phyloP scores from a whole-genome alignment of 208 protist species.

The Trypanosoma melophagium region DNA sequence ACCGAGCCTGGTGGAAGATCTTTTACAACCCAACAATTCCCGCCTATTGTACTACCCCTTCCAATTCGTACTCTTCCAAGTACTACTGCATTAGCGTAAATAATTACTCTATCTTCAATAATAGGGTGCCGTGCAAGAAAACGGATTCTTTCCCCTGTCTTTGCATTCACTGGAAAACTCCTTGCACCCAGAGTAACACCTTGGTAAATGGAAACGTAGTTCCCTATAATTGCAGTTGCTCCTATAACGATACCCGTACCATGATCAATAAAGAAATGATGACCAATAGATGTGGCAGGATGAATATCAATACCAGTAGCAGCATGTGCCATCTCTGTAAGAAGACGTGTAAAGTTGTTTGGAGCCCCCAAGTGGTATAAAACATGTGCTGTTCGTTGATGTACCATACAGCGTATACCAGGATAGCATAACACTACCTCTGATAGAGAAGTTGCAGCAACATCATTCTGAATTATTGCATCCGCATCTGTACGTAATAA shows the following conservation, averaged over 20 bases:
- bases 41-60: slow-evolving; percentile 67
- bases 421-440: slow-evolving; percentile 79
- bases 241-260: slow-evolving; percentile 89
- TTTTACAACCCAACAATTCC: slow-evolving; percentile 60
- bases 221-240: slow-evolving; percentile 79
- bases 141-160: slow-evolving; percentile 54
- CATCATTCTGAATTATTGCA: slow-evolving; percentile 52
- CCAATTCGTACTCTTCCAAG: slow-evolving; percentile 83
- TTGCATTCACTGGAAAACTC: slow-evolving; percentile 53
- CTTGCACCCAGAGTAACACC: slow-evolving; percentile 84
- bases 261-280: slow-evolving; percentile 91
- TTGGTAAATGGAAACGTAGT: slow-evolving; percentile 80
- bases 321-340: slow-evolving; percentile 71
- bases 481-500: slow-evolving; percentile 73
- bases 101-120: slow-evolving; percentile 75
- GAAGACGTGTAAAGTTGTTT: slow-evolving; percentile 67
- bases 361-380: slow-evolving; percentile 68
- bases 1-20: slow-evolving; percentile 55
- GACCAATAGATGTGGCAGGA: slow-evolving; percentile 71
- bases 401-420: slow-evolving; percentile 68
- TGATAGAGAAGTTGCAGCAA: slow-evolving; percentile 59
- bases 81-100: slow-evolving; percentile 84
- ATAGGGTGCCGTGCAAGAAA: slow-evolving; percentile 82
- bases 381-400: slow-evolving; percentile 70
- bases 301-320: slow-evolving; percentile 88